A percentile compares a stretch with the other conserved stretches of the same genome.
phyloP scores from a whole-genome alignment of 2,329 filamentous ascomycete genomes.

The Metarhizium rileyi region DNA sequence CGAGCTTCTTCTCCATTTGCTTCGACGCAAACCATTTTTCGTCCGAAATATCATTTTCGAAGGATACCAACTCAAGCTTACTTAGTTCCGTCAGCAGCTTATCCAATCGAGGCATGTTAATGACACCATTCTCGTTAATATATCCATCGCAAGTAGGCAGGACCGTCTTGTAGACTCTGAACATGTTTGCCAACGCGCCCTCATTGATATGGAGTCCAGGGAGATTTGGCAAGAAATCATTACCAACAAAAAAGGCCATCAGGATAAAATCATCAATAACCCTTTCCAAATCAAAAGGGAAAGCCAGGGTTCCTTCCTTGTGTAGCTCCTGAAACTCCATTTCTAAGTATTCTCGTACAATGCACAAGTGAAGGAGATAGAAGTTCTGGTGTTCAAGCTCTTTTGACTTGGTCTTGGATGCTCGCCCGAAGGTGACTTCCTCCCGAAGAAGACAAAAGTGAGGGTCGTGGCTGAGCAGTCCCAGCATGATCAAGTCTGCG shows the following conservation, averaged over 20 bases:
- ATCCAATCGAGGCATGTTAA: slow-evolving; percentile 73
- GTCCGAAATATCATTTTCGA: slow-evolving; percentile 82
- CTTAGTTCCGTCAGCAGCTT: slow-evolving; percentile 74
- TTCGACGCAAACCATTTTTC: slow-evolving; percentile 89
- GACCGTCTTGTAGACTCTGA: slow-evolving; percentile 87
- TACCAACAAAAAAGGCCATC: slow-evolving; percentile 98
- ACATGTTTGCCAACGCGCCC: slow-evolving; percentile 93
- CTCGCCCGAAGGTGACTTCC: slow-evolving; percentile 92
- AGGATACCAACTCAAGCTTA: slow-evolving; percentile 84
- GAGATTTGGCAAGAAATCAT: slow-evolving; percentile 96
- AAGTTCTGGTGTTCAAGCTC: slow-evolving; percentile 99
- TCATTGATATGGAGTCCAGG: slow-evolving; percentile 98
- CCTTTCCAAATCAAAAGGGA: slow-evolving; percentile 86
- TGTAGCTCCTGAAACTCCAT: slow-evolving; percentile 93
- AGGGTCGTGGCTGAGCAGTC: slow-evolving; percentile 90
- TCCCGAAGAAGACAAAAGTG: slow-evolving; percentile 96
- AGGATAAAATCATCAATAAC: slow-evolving; percentile 99
- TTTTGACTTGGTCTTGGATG: slow-evolving; percentile 80
- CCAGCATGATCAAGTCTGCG: slow-evolving; percentile 97
- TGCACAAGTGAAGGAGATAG: slow-evolving; percentile 92
- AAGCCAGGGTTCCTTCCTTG: slow-evolving; percentile 57
- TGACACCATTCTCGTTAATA: slow-evolving; percentile 89
- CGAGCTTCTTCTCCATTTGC: slow-evolving; percentile 54
- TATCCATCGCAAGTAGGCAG: slow-evolving; percentile 84
- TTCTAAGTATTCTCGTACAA: slow-evolving; percentile 94